Conservation (phyloP, 1,284 basidiomycete species). For the Ustilago bromivora region DNA sequence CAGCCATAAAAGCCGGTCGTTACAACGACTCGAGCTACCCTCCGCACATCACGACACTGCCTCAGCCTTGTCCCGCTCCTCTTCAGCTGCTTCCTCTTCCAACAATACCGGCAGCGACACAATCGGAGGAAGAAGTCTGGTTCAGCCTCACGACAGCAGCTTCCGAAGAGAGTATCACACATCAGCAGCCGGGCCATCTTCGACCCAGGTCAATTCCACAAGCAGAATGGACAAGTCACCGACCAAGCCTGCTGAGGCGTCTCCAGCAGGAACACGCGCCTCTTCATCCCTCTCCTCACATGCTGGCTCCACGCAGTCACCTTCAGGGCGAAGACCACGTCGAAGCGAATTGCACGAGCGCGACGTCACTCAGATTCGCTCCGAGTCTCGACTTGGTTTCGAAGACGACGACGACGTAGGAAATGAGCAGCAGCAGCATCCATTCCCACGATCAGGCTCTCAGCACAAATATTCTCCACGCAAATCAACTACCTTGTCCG, state of each 20-base stretch:
- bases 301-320: conserved; percentile 15
- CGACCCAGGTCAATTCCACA: background rate
- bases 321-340: conserved; percentile 23
- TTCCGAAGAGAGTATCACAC: conserved; percentile 15
- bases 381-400: conserved; percentile 50
- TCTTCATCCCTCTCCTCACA: conserved; percentile 22
- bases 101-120: conserved; percentile 41
- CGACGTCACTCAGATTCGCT: conserved; percentile 54
- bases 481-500: conserved; percentile 38
- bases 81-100: conserved; percentile 41
- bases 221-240: conserved; percentile 5
- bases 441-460: conserved; percentile 18
- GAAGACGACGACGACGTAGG: conserved; percentile 12
- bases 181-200: background rate
- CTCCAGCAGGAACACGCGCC: conserved; percentile 21
- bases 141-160: conserved; percentile 8
- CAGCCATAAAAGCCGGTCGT: background rate
- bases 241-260: background rate
- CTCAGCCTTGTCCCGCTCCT: conserved; percentile 18
- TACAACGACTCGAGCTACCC: conserved; percentile 3
- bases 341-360: conserved; percentile 54
- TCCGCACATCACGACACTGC: background rate
- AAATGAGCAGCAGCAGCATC: conserved; percentile 12
- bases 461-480: conserved; percentile 48
- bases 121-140: conserved; percentile 29